phyloP scores from a whole-genome alignment of 1,139 yeast genomes.

The Scheffersomyces stambukii region DNA sequence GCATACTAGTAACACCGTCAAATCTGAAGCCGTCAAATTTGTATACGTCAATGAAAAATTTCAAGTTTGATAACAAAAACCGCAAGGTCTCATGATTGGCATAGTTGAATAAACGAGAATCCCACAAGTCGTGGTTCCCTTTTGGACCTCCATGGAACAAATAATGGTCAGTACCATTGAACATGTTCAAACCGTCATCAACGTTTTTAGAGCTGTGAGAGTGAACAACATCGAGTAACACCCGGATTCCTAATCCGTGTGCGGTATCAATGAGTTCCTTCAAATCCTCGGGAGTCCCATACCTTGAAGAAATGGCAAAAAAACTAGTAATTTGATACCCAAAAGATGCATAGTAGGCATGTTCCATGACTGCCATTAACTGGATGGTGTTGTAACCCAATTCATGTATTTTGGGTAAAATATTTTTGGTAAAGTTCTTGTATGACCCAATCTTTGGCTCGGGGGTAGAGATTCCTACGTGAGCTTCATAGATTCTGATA shows the following conservation, averaged over 20 bases:
- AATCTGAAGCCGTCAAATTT: slow-evolving; percentile 93
- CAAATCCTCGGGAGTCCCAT: slow-evolving; percentile 91
- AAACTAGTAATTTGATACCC: slow-evolving; percentile 95
- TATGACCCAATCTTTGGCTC: slow-evolving; percentile 83
- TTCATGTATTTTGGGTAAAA: slow-evolving; percentile 78
- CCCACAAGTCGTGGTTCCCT: slow-evolving; percentile 93
- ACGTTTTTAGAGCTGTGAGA: slow-evolving; percentile 95
- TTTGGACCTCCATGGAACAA: slow-evolving; percentile 85
- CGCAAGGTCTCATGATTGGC: slow-evolving; percentile 87
- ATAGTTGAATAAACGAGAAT: slow-evolving; percentile 87
- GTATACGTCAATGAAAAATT: slow-evolving; percentile 78
- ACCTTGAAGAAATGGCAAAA: slow-evolving; percentile 85
- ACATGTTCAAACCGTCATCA: slow-evolving; percentile 86
- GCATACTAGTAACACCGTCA: slow-evolving; percentile 95
- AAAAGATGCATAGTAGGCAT: slow-evolving; percentile 95
- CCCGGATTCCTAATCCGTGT: slow-evolving; percentile 82
- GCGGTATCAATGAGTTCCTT: slow-evolving; percentile 90
- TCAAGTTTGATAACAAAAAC: slow-evolving; percentile 81
- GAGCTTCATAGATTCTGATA: slow-evolving; percentile 89
- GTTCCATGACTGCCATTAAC: slow-evolving; percentile 98
- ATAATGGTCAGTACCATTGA: slow-evolving; percentile 94
- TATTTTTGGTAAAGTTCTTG: slow-evolving; percentile 73
- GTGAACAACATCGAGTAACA: slow-evolving; percentile 87
- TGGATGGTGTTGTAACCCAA: slow-evolving; percentile 92
- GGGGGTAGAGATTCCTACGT: slow-evolving; percentile 90